Base-by-base conservation (phyloP, 345 rosid genomes). In the Limnanthes douglasii region DNA sequence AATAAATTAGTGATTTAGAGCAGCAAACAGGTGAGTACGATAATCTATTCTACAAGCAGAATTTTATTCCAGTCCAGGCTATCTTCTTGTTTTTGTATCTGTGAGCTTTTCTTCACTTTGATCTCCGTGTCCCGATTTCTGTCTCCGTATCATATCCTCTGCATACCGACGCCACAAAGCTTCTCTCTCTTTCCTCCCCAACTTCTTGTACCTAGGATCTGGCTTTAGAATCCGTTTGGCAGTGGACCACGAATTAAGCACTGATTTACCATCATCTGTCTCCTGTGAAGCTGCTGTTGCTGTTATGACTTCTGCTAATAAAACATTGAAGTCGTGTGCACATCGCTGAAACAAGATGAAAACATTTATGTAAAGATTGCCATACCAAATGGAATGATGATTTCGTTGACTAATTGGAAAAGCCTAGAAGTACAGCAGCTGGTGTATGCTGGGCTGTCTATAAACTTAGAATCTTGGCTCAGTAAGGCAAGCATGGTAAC, bases 161-260 rank as follows among this genome's bases (percentile, higher is more conserved):
- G 68, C 78, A 46, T 69, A 59, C 27, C 94, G 62, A 1, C 70
- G 83, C 99, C 96, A 90, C 50, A 67, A 7, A 19, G 50, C 43
- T 54, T 90, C 96, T 43, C 96, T 72, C 30, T 85, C 88, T 45
- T 78, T 69, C 43, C 93, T 65, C 0, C 93, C 94, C 85, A 78
- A 70, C 64, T 75, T 90, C 66, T 45, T 75, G 62, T 75, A 85
- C 29, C 99, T 59, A 10, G 71, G 62, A 53, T 90, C 94, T 1
- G 65, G 43, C 63, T 80, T 90, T 11, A 85, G 66, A 31, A 72
- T 51, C 16, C 65, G 83, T 61, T 80, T 90, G 18, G 94, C 93
- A 0, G 78, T 73, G 25, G 99, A 80, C 99, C 99, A 90, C 0
- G 96, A 90, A 51, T 75, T 78, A 16, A 90, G 69, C 37, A 65